These are phyloP conservation scores for Gossypium ekmanianum DNA, from an alignment of 345 rosid species.

Conservation along the genomic window DNA sequence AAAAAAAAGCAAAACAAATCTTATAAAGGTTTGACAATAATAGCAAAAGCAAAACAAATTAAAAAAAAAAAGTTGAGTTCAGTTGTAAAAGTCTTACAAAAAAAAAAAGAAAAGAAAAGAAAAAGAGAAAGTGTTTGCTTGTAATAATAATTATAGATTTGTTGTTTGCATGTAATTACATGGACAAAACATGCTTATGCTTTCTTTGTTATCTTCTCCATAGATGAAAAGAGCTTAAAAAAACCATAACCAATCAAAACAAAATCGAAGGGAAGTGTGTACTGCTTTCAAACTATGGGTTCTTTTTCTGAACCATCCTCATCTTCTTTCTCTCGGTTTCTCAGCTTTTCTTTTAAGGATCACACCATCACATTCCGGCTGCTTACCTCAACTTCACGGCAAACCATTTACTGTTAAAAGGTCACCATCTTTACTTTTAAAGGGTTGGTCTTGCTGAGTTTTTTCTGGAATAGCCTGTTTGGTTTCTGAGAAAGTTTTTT, in stretches of 20 bases:
- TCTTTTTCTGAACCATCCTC: conserved; percentile 21
- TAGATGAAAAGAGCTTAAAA: neutral
- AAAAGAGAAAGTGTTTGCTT: neutral
- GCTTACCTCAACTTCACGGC: conserved; percentile 28
- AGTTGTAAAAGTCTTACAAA: neutral
- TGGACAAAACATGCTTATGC: neutral
- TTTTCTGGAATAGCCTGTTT: conserved; percentile 6
- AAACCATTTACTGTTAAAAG: conserved; percentile 11
- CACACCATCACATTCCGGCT: conserved; percentile 27
- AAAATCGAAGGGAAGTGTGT: neutral
- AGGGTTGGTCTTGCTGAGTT: neutral
- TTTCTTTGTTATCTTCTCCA: conserved; percentile 13
- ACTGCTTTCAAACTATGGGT: conserved; percentile 30
- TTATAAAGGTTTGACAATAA: neutral
- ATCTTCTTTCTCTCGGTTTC: conserved; percentile 19
- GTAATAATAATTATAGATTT: neutral
- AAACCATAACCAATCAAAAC: conserved; percentile 10
- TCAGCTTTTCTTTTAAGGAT: conserved; percentile 27
- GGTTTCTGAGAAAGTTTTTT: neutral
- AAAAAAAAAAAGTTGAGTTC: neutral
- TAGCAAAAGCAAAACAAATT: neutral
- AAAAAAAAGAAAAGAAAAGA: neutral
- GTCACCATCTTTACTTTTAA: neutral
- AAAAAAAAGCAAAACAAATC: neutral
- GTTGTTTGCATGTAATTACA: neutral